phyloP scores from a whole-genome alignment of 257 asterid species.

The Nyctanthes arbortristis region DNA sequence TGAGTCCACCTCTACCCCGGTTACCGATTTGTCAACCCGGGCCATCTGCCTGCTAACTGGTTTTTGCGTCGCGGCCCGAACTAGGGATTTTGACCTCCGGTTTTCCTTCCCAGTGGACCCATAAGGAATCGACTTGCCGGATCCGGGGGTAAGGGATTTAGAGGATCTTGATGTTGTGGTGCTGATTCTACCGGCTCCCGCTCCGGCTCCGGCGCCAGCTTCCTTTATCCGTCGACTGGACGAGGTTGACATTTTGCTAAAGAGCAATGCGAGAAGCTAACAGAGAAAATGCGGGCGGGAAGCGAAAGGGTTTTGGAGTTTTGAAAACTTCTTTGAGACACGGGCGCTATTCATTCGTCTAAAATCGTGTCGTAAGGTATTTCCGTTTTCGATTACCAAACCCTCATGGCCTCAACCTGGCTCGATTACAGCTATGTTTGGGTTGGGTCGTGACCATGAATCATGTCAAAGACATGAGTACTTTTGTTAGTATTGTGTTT shows the following conservation, averaged over 20 bases:
- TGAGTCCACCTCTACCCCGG: conserved; percentile 24
- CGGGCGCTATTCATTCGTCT: neutral
- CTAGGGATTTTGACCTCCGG: conserved; percentile 53
- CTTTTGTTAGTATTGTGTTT: no score
- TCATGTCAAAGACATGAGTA: no score
- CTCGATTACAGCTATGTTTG: no score
- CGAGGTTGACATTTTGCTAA: conserved; percentile 43
- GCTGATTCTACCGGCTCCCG: conserved; percentile 31
- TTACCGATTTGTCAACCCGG: conserved; percentile 43
- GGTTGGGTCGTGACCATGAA: no score
- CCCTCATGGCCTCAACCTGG: no score
- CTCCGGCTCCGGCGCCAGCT: conserved; percentile 57
- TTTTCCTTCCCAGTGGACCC: conserved; percentile 67
- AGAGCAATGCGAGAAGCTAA: neutral
- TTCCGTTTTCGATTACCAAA: no score
- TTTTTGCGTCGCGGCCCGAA: conserved; percentile 61
- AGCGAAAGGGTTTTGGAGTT: neutral
- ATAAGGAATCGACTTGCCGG: conserved; percentile 38
- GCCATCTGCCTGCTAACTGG: conserved; percentile 58
- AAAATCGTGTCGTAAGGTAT: no score
- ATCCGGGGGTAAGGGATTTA: conserved; percentile 39
- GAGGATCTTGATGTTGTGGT: conserved; percentile 13
- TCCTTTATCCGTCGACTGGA: conserved; percentile 64
- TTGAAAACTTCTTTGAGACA: conserved; percentile 7
- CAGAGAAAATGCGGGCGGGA: conserved; percentile 26